Conservation (phyloP, 1,139 yeast species). For the Dujonia santamariae region DNA sequence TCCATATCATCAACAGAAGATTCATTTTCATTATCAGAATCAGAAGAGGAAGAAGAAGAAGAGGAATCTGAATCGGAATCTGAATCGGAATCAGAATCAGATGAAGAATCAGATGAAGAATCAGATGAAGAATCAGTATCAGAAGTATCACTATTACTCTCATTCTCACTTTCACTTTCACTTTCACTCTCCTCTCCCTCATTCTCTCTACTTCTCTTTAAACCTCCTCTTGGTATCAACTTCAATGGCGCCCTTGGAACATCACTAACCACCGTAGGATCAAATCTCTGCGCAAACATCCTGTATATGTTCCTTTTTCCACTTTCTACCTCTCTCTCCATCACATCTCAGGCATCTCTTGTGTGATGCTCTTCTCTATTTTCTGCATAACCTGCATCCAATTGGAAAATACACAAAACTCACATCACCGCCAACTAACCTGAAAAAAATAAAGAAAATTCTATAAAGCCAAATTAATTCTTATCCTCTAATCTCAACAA, state of each 20-base stretch:
- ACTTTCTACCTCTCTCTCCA: not conserved
- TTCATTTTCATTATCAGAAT: not conserved
- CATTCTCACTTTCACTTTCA: conserved; percentile 12
- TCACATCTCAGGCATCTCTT: too few species aligned
- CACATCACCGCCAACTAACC: not conserved
- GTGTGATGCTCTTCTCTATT: too few species aligned
- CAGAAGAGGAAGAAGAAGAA: not conserved
- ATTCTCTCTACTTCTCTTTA: conserved; percentile 4
- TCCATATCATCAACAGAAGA: conserved; percentile 9
- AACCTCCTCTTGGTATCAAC: conserved; percentile 8
- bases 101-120: too few species aligned
- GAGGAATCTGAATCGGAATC: not conserved
- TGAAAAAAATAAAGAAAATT: too few species aligned
- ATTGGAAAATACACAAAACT: too few species aligned
- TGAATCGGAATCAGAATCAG: not conserved
- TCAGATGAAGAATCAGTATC: too few species aligned
- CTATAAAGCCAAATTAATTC: too few species aligned
- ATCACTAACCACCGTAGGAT: conserved; percentile 42
- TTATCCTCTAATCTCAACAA: too few species aligned
- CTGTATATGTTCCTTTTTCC: not conserved
- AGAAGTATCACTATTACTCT: not conserved
- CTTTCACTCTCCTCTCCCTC: conserved; percentile 12
- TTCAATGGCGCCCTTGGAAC: conserved; percentile 7
- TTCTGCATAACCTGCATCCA: too few species aligned
- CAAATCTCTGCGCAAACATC: conserved; percentile 70